Evolutionary conservation across 345 rosid genomes (phyloP).

Genomic region (Aquilaria sinensis): DNA sequence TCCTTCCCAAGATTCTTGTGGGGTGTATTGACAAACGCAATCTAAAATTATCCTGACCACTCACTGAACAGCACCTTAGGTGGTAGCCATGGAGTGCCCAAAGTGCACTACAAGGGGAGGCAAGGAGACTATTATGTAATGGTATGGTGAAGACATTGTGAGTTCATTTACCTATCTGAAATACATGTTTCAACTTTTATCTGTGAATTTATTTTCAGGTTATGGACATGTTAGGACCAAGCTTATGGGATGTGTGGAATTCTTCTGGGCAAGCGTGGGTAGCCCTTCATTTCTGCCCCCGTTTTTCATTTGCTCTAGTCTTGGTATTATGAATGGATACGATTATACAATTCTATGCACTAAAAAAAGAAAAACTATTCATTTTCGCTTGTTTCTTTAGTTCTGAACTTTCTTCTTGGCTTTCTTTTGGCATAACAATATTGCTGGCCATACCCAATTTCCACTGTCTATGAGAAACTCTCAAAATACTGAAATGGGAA

Average conservation of each 20-base stretch:
- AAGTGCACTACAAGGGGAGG: slow-evolving; percentile 86
- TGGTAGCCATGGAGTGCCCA: slow-evolving; percentile 94
- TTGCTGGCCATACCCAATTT: background rate
- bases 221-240: slow-evolving; percentile 99
- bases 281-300: slow-evolving; percentile 11
- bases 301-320: background rate
- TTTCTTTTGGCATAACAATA: no score
- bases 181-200: slow-evolving; percentile 14
- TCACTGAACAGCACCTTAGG: slow-evolving; percentile 70
- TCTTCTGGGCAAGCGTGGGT: slow-evolving; percentile 90
- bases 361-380: no score
- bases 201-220: slow-evolving; percentile 37
- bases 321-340: background rate
- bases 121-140: slow-evolving; percentile 97
- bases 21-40: background rate
- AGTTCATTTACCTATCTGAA: slow-evolving; percentile 11
- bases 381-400: no score
- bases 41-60: slow-evolving; percentile 3
- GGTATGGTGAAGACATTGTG: slow-evolving; percentile 38
- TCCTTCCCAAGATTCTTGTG: background rate
- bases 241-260: slow-evolving; percentile 99
- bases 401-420: no score
- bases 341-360: no score
- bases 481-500: background rate
- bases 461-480: background rate